A percentile compares a stretch with the other conserved stretches of the same genome.
These are phyloP conservation scores for Fusarium luffae DNA, from an alignment of 2,329 filamentous ascomycete species.

Conservation along the genomic window DNA sequence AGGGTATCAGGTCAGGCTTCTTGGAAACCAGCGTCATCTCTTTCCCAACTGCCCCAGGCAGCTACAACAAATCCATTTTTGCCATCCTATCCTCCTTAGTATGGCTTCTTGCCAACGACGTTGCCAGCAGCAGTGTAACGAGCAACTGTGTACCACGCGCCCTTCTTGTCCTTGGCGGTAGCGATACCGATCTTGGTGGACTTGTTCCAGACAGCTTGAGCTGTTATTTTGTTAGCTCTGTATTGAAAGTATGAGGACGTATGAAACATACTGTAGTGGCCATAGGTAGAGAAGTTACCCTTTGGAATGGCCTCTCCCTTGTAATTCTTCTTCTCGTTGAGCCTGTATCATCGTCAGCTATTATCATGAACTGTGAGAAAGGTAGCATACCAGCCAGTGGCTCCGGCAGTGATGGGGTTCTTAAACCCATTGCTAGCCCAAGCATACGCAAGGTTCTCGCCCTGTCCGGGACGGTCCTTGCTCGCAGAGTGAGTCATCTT, in stretches of 20 bases:
- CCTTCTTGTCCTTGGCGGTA: slow-evolving; percentile 41
- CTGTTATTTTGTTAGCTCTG: slow-evolving; percentile 1
- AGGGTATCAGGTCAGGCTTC: slow-evolving; percentile 19
- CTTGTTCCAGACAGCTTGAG: slow-evolving; percentile 49
- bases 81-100: slow-evolving; percentile 5
- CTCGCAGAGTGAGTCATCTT: slow-evolving; percentile 29
- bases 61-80: rapidly evolving
- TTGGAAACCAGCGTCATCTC: background rate
- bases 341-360: slow-evolving; percentile 2
- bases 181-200: slow-evolving; percentile 50
- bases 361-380: rapidly evolving
- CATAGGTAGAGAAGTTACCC: slow-evolving; percentile 41
- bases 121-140: slow-evolving; percentile 51
- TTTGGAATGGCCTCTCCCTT: slow-evolving; percentile 36
- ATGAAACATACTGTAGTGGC: slow-evolving; percentile 44
- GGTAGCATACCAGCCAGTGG: slow-evolving; percentile 31
- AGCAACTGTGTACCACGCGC: slow-evolving; percentile 49
- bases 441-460: slow-evolving; percentile 41
- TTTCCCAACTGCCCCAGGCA: background rate
- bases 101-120: slow-evolving; percentile 45
- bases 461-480: slow-evolving; percentile 25
- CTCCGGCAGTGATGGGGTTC: slow-evolving; percentile 27
- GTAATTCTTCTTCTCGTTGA: slow-evolving; percentile 34
- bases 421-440: slow-evolving; percentile 19
- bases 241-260: rapidly evolving